These are phyloP conservation scores for Coccomyxa subellipsoidea DNA, from an alignment of 163 green algal species.

Conservation along the genomic window DNA sequence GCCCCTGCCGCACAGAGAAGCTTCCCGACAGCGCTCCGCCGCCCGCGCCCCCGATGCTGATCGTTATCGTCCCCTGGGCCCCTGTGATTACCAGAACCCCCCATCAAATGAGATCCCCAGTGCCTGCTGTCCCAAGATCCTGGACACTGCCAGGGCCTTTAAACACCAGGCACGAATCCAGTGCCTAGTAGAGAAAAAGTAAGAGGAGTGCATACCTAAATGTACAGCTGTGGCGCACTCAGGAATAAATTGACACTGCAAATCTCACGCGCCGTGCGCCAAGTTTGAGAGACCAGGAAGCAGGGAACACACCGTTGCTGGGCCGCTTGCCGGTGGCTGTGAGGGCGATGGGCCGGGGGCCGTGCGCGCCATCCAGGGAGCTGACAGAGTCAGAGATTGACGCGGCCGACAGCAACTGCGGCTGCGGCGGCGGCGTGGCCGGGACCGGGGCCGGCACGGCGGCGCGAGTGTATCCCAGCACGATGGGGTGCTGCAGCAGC, in stretches of 20 bases:
- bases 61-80: neutral
- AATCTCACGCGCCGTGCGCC: too few species aligned
- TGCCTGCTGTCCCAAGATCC: too few species aligned
- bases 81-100: neutral
- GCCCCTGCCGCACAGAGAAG: neutral
- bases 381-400: neutral
- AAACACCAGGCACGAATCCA: too few species aligned
- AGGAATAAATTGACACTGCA: too few species aligned
- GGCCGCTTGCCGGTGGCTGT: neutral
- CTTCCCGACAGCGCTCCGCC: neutral
- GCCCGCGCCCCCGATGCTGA: neutral
- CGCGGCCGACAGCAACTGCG: neutral
- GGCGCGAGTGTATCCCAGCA: constrained; percentile 12
- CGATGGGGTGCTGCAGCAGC: constrained; percentile 44
- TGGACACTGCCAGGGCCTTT: too few species aligned
- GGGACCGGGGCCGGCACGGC: neutral
- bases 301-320: neutral
- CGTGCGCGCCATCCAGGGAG: neutral
- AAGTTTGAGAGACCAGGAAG: too few species aligned
- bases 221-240: too few species aligned
- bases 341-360: neutral
- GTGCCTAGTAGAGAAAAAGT: too few species aligned
- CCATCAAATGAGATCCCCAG: too few species aligned
- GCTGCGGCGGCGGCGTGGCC: neutral
- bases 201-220: too few species aligned